phyloP scores from a whole-genome alignment of 371 early-diverging fungal genomes.

The Choanephora cucurbitarum region DNA sequence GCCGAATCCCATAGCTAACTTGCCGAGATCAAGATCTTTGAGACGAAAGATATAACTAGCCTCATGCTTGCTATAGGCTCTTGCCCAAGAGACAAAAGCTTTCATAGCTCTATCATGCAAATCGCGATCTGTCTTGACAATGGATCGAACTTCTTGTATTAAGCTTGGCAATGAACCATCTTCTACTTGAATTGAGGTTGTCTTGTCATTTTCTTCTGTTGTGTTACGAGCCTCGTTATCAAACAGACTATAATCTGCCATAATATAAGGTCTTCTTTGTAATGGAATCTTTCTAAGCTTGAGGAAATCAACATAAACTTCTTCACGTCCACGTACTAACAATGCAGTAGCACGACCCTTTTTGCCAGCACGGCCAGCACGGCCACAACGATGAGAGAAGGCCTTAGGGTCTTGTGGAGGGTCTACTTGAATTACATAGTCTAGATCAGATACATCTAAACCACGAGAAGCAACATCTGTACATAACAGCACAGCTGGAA shows the following conservation, averaged over 20 bases:
- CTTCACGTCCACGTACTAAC: slow-evolving; percentile 80
- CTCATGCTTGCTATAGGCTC: slow-evolving; percentile 92
- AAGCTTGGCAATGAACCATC: slow-evolving; percentile 53
- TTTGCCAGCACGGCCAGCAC: slow-evolving; percentile 94
- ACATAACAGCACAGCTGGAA: slow-evolving; percentile 82
- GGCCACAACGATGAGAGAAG: slow-evolving; percentile 98
- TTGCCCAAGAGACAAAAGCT: slow-evolving; percentile 90
- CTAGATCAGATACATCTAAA: slow-evolving; percentile 96
- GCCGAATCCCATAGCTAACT: slow-evolving; percentile 76
- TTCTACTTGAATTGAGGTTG: slow-evolving; percentile 36
- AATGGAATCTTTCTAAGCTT: slow-evolving; percentile 87
- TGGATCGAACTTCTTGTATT: slow-evolving; percentile 49
- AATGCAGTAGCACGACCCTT: slow-evolving; percentile 88
- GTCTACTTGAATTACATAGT: slow-evolving; percentile 95
- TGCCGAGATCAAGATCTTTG: slow-evolving; percentile 80
- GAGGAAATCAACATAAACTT: slow-evolving; percentile 86
- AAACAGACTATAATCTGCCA: slow-evolving; percentile 23
- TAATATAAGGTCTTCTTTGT: slow-evolving; percentile 47
- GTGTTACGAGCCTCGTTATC: slow-evolving; percentile 15
- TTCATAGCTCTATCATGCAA: slow-evolving; percentile 71
- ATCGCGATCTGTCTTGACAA: slow-evolving; percentile 73
- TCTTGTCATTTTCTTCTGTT: slow-evolving; percentile 40
- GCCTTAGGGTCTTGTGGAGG: slow-evolving; percentile 96
- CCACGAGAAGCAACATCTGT: slow-evolving; percentile 99
- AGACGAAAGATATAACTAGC: slow-evolving; percentile 88